Evolutionary conservation across 2,329 filamentous ascomycete genomes (phyloP), one percentile per base, ranked within the genome.

Genomic region (Exophiala calicioides): DNA sequence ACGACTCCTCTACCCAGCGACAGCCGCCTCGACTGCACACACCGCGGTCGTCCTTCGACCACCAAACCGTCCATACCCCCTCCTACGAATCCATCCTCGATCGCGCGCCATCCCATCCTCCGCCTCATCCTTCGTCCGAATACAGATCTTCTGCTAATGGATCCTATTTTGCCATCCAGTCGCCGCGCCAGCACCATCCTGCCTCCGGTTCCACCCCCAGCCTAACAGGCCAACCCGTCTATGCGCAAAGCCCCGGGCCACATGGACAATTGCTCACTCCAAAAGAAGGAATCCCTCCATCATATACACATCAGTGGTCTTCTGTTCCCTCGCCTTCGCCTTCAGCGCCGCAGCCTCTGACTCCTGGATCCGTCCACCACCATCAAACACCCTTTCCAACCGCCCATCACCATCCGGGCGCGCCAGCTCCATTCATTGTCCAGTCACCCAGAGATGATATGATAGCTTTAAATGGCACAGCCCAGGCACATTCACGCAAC

Each of bases 181-280:
- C 58, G 37, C 58, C 58, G n/a, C 51, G 45, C 41, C 56, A 52
- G 32, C 57, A 58, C 33, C 44, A 50, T 36, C 53, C 53, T 18
- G 44, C 44, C 10, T 48, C 51, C 12, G 53, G 39, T 19, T 55
- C 53, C 26, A 55, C 56, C 23, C 48, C 55, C 13, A 47, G 51
- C 42, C 43, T 46, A 47, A 55, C 53, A 20, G 38, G 48, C 32
- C 51, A 45, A 15, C 47, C 56, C 12, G 45, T 43, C 7, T 52
- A 52, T 47, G 52, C 50, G 27, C 56, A 53, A 37, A 60, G 58
- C 42, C 58, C 58, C 9, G 56, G 56, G n/a, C 47, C 53, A 35
- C 49, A 58, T 40, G 50, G 48, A 38, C 44, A 34, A 34, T 36
- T 52, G 15, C 49, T 53, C 36, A 57, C 56, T n/a, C 50, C 50